Percentiles rank a stretch among this genome's conserved stretches.
These are phyloP conservation scores for Aspergillus quadricinctus DNA, from an alignment of 2,329 filamentous ascomycete genomes.

Conservation along the genomic window DNA sequence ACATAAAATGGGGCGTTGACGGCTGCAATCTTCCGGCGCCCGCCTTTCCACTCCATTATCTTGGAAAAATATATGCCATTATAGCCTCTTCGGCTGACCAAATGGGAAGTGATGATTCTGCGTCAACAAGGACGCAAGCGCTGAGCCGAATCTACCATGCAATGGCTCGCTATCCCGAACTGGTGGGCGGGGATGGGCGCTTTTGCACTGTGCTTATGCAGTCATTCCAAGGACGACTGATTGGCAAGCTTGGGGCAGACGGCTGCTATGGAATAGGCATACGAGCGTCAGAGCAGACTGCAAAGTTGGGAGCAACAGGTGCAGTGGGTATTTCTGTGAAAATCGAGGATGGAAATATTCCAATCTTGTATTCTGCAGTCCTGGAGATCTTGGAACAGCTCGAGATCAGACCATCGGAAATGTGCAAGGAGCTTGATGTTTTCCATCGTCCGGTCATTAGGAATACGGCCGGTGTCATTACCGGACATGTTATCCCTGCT, in stretches of 20 bases:
- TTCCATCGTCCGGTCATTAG: constrained; percentile 33
- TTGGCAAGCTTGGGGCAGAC: constrained; percentile 50
- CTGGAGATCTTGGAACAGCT: constrained; percentile 45
- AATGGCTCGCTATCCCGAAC: constrained; percentile 42
- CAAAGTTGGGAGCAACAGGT: constrained; percentile 33
- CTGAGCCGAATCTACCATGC: constrained; percentile 39
- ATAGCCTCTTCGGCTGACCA: constrained; percentile 34
- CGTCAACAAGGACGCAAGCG: constrained; percentile 16
- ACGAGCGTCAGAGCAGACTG: constrained; percentile 35
- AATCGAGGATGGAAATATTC: constrained; percentile 46
- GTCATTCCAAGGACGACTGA: constrained; percentile 33
- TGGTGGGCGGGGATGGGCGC: constrained; percentile 43
- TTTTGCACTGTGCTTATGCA: constrained; percentile 48
- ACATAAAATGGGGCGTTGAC: constrained; percentile 43
- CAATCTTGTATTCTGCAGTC: constrained; percentile 43
- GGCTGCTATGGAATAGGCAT: constrained; percentile 47
- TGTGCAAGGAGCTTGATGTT: constrained; percentile 22
- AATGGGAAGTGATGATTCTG: not conserved
- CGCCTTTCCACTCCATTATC: constrained; percentile 34
- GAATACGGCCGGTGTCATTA: constrained; percentile 40
- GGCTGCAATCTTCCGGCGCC: constrained; percentile 49
- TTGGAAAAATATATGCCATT: constrained; percentile 34
- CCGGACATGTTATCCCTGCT: constrained; percentile 19
- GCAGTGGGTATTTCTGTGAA: constrained; percentile 46
- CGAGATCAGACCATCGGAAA: constrained; percentile 31